A percentile compares a stretch with the other conserved stretches of the same genome.
Evolutionary conservation across 768 basidiomycete species (phyloP).

Genomic region (Suillus spraguei): DNA sequence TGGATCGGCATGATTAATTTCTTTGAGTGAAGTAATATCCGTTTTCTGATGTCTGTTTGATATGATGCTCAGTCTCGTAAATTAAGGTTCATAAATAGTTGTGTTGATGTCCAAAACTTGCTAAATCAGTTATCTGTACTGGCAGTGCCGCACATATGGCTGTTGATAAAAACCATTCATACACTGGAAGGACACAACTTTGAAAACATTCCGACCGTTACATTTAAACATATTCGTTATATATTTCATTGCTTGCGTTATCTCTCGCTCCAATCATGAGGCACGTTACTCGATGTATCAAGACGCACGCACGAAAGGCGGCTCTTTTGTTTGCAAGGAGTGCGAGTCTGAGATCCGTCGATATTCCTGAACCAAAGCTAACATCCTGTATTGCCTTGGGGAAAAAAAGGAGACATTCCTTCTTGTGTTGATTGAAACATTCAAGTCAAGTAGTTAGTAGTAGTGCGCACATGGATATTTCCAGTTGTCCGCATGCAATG

Average conservation of each 20-base stretch:
- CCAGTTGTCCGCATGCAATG: not conserved
- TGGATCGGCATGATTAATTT: not conserved
- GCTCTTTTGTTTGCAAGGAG: not conserved
- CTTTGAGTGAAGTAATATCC: not conserved
- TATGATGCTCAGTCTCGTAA: not conserved
- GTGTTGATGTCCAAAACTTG: not conserved
- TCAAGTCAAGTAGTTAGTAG: not conserved
- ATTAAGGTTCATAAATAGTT: not conserved
- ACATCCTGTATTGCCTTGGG: not conserved
- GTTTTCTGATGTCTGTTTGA: not conserved
- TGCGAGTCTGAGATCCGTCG: not conserved
- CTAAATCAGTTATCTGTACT: not conserved
- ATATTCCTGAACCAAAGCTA: not conserved
- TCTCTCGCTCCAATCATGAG: not conserved
- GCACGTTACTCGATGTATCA: not conserved
- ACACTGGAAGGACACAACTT: not conserved
- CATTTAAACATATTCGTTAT: not conserved
- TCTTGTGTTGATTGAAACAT: not conserved
- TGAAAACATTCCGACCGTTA: not conserved
- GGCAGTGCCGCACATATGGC: not conserved
- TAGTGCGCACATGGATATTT: not conserved
- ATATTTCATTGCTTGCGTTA: not conserved
- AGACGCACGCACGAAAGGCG: too few species aligned
- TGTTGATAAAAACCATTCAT: not conserved
- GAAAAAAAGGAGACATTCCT: not conserved